These are phyloP conservation scores for Dryadomyces quercivorus DNA, from an alignment of 2,329 filamentous ascomycete species.

Conservation along the genomic window DNA sequence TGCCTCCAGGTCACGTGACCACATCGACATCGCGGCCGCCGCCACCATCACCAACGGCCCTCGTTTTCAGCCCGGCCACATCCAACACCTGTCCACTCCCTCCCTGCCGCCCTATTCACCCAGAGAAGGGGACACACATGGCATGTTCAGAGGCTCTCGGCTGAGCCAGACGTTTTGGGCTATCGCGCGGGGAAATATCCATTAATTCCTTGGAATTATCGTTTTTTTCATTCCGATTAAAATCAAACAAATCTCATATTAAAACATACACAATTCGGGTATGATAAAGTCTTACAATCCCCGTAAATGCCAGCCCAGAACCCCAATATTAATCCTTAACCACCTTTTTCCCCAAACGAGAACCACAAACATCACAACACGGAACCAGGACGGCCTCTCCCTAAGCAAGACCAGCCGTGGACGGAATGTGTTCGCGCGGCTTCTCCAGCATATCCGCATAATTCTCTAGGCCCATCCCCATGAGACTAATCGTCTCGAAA, in stretches of 20 bases:
- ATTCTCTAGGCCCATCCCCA: conserved; percentile 43
- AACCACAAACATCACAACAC: too few species aligned
- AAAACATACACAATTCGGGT: too few species aligned
- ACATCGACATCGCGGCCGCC: background rate
- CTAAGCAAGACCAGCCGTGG: conserved; percentile 3
- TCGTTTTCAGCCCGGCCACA: background rate
- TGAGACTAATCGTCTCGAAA: conserved; percentile 46
- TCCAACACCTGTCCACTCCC: background rate
- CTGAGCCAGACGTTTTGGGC: background rate
- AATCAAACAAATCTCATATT: too few species aligned
- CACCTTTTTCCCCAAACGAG: background rate
- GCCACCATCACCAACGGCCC: background rate
- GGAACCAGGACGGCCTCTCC: too few species aligned
- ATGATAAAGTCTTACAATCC: too few species aligned
- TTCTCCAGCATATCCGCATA: conserved; percentile 47
- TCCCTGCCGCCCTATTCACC: background rate
- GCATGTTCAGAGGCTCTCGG: background rate
- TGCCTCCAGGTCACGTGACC: background rate
- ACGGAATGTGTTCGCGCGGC: conserved; percentile 29
- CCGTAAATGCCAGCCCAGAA: background rate
- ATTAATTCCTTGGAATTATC: background rate
- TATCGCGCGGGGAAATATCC: background rate
- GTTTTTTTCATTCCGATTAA: too few species aligned
- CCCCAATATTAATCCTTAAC: background rate
- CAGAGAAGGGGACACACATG: background rate